Conservation (phyloP, 257 asterid species). For the Eustoma russellianum region DNA sequence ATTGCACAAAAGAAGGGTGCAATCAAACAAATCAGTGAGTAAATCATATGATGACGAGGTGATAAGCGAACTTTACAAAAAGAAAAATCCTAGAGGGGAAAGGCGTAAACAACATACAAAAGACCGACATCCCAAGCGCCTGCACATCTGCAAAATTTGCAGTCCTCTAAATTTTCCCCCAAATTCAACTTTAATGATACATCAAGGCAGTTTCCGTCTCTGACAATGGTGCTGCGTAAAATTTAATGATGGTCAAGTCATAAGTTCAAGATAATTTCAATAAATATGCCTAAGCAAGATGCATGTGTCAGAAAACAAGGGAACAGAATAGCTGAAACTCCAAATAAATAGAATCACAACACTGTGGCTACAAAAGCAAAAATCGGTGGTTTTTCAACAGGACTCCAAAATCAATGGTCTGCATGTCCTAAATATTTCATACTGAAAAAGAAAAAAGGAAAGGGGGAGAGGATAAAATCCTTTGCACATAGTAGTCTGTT, state of each 20-base stretch:
- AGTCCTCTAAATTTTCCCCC: background rate
- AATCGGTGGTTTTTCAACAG: too few species aligned
- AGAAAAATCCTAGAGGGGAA: slow-evolving; percentile 4
- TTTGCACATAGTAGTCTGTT: too few species aligned
- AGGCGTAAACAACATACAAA: slow-evolving; percentile 9
- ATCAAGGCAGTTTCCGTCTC: slow-evolving; percentile 94
- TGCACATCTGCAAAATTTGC: slow-evolving; percentile 22
- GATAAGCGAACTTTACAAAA: slow-evolving; percentile 1
- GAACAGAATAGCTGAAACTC: background rate
- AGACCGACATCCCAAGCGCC: slow-evolving; percentile 15
- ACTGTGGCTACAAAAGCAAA: too few species aligned
- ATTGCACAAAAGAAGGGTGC: too few species aligned
- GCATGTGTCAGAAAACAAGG: background rate
- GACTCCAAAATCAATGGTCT: too few species aligned
- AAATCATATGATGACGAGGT: too few species aligned
- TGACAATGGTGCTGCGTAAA: slow-evolving; percentile 86
- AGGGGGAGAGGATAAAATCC: background rate
- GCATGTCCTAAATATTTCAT: background rate
- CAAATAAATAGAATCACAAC: background rate
- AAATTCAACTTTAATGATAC: slow-evolving; percentile 50
- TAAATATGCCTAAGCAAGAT: background rate
- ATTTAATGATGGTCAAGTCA: slow-evolving; percentile 12
- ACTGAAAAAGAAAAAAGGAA: background rate
- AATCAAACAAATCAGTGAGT: slow-evolving; percentile 1
- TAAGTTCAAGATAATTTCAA: background rate